Evolutionary conservation across 768 basidiomycete genomes (phyloP), one percentile per base, ranked within the genome.

Genomic region (Amanita pallidorosea): DNA sequence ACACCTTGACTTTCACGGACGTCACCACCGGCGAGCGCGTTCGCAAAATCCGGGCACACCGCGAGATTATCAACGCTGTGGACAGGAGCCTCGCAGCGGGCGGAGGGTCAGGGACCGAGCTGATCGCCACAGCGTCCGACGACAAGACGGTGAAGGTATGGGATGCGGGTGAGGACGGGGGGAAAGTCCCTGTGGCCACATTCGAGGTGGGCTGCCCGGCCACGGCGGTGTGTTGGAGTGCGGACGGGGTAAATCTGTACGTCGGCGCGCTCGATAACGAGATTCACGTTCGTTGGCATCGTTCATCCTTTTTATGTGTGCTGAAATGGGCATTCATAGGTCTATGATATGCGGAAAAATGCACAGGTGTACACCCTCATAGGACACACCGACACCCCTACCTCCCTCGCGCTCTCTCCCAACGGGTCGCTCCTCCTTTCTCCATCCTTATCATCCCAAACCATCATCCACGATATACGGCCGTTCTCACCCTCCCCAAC

Each of bases 211-310:
- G 89, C 4, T 92, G 88, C 61, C 94, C 96, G 0, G 88, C 92
- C 27, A 99, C 95, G 12, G 75, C 85, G 1, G 94, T 94, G 0
- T 85, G 84, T 58, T 98, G 88, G 93, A 86, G 87, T 63, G 81
- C 80, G 17, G 96, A 99, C 61, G 96, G 91, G 2, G 76, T 86
- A 53, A 85, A 80, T 53, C 75, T 96, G 31, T 99, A 90, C 57
- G 79, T 90, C n/a, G 94, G 85, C 4, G 92, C 88, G 12, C 66
- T 98, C 59, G 95, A 99, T 67, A 99, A 99, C 57, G 91, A 92
- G 64, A 85, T 99, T 54, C 93, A 97, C 63, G 93, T 95, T 60
- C 56, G 86, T 75, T 11, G 3, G 35, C 22, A 45, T 29, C 9
- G 18, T 20, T 41, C 22, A 22, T 23, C 53, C 29, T 54, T 43